A percentile compares a stretch with the other conserved stretches of the same genome.
Evolutionary conservation across 345 rosid species (phyloP).

Genomic region (Acer campestre): DNA sequence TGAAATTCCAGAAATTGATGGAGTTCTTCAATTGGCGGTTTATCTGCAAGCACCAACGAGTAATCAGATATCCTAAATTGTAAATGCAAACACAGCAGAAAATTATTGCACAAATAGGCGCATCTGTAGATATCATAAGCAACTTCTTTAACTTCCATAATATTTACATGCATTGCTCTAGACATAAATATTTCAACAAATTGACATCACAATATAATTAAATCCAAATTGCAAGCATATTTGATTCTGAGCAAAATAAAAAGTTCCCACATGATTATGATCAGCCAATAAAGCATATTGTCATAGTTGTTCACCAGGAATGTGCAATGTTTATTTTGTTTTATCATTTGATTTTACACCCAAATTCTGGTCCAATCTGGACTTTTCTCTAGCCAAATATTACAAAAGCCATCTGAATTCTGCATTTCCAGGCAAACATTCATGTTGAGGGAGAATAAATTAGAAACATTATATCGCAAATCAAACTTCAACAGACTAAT

Average conservation of each 20-base stretch:
- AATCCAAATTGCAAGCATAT: too few species aligned
- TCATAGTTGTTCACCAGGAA: not conserved
- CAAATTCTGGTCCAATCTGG: not conserved
- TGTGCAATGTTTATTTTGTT: not conserved
- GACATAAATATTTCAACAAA: not conserved
- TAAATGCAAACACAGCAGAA: not conserved
- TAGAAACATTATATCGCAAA: not conserved
- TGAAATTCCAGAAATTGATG: conserved; percentile 97
- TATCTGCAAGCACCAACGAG: conserved; percentile 53
- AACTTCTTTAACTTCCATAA: not conserved
- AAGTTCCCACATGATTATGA: not conserved
- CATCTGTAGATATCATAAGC: not conserved
- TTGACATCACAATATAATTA: not conserved
- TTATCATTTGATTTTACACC: not conserved
- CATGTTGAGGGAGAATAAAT: not conserved
- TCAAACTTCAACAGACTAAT: not conserved
- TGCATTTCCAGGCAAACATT: not conserved
- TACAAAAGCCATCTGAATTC: not conserved
- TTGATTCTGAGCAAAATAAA: not conserved
- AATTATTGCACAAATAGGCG: not conserved
- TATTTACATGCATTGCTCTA: not conserved
- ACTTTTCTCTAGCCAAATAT: not conserved
- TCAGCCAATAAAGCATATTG: not conserved
- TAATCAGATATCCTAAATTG: not conserved
- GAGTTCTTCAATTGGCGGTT: conserved; percentile 90